Evolutionary conservation across 1,284 basidiomycete genomes (phyloP), one percentile per base, ranked within the genome.

Genomic region (Cerrena zonata): DNA sequence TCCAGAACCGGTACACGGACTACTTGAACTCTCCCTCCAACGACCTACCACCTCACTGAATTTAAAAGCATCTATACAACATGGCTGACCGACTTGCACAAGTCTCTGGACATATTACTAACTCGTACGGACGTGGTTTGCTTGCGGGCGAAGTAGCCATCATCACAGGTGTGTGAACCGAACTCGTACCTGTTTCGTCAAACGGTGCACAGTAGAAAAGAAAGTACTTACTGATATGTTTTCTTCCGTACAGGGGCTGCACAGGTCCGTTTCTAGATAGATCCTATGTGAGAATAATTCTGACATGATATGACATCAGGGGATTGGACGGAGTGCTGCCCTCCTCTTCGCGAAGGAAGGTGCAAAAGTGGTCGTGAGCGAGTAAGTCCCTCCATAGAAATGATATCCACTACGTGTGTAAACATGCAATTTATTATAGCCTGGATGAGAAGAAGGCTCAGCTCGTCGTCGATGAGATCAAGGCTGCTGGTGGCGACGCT

Each of bases 341-440:
- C 68, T 91, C 40, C 74, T 91, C 45, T 93, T 91, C 57, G 86
- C 89, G 4, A 82, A 82, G 57, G 90, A 93, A 63, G 91, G 91
- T 23, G 90, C 91, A 13, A 91, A 89, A 65, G 84, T 93, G 41
- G 89, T 93, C 55, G 83, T 86, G 47, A 82, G 83, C 74, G 89
- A 88, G 88, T 91, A 60, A 61, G 82, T 70, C 27, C 39, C 15
- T 34, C 7, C 30, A 34, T 15, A 7, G 39, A 44, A n/a, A 27
- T 38, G 30, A 30, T 30, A 36, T 19, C 42, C 18, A n/a, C 24
- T n/a, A n/a, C 13, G 23, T 46, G 27, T 38, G 22, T 47, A 2
- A n/a, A 11, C 13, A 2, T 26, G 12, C 22, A 15, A 30, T 44
- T 55, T 47, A 18, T 25, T 43, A 11, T 30, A 88, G 87, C 57